Evolutionary conservation across 2,329 filamentous ascomycete species (phyloP).

Genomic region (Colletotrichum sp.): DNA sequence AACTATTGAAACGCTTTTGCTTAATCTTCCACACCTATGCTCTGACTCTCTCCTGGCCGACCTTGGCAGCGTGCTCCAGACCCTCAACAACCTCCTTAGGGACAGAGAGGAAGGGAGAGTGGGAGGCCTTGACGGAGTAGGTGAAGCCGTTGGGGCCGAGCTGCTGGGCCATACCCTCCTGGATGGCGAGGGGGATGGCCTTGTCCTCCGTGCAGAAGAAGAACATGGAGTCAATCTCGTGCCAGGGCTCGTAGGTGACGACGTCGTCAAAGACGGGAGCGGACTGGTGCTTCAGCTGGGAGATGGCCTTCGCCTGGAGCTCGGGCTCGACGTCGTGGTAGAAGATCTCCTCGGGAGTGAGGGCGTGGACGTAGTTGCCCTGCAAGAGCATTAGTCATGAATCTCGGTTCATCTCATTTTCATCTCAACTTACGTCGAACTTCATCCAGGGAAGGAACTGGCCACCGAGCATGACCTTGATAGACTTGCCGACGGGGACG

Average conservation of each 20-base stretch:
- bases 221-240: constrained; percentile 28
- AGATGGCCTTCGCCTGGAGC: constrained; percentile 14
- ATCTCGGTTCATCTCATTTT: not conserved
- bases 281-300: constrained; percentile 5
- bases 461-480: constrained; percentile 27
- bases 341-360: constrained; percentile 22
- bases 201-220: constrained; percentile 29
- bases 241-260: constrained; percentile 30
- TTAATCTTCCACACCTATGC: not conserved
- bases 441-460: constrained; percentile 31
- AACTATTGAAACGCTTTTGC: not conserved
- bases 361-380: not conserved
- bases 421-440: constrained; percentile 21
- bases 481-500: constrained; percentile 27
- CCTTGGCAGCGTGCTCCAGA: not conserved
- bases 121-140: constrained; percentile 2
- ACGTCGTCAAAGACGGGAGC: constrained; percentile 23
- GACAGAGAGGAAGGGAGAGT: constrained; percentile 6
- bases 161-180: constrained; percentile 25
- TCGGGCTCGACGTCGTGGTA: constrained; percentile 28
- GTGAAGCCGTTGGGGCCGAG: constrained; percentile 9
- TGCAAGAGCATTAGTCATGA: constrained; percentile 7
- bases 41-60: constrained; percentile 4
- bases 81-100: not conserved
- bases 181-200: constrained; percentile 23